phyloP scores from a whole-genome alignment of 1,284 basidiomycete genomes.

The Grifola frondosa region DNA sequence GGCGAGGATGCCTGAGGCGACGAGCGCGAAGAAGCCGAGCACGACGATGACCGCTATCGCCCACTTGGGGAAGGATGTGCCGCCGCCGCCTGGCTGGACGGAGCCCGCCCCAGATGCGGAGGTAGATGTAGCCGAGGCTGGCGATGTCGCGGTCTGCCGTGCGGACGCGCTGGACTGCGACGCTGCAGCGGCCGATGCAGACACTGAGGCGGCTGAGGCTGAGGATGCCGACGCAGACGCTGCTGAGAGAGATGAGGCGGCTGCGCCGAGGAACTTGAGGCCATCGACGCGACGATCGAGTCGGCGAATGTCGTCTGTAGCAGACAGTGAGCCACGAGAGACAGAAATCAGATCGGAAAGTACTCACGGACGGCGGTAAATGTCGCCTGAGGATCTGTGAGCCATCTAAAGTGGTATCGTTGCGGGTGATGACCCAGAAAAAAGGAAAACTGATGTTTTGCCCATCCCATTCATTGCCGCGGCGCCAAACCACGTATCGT shows the following conservation, averaged over 20 bases:
- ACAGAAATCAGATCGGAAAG: slow-evolving; percentile 1
- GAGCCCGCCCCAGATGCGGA: slow-evolving; percentile 27
- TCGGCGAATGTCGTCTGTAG: slow-evolving; percentile 75
- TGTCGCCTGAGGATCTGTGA: slow-evolving; percentile 62
- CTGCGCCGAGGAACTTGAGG: slow-evolving; percentile 40
- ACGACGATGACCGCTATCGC: slow-evolving; percentile 86
- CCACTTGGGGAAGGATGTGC: slow-evolving; percentile 70
- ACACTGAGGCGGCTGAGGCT: slow-evolving; percentile 30
- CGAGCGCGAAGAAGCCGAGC: slow-evolving; percentile 77
- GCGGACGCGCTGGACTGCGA: slow-evolving; percentile 3
- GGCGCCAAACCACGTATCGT: slow-evolving; percentile 74
- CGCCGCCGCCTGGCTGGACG: slow-evolving; percentile 44
- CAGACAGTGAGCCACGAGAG: neutral
- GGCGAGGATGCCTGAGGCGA: slow-evolving; percentile 59
- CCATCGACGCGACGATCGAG: slow-evolving; percentile 54
- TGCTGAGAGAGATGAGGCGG: slow-evolving; percentile 35
- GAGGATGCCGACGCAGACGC: slow-evolving; percentile 38
- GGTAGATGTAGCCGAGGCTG: slow-evolving; percentile 3
- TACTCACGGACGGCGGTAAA: slow-evolving; percentile 77
- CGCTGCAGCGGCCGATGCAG: slow-evolving; percentile 25
- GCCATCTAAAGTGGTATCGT: slow-evolving; percentile 49
- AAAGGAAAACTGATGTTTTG: slow-evolving; percentile 60
- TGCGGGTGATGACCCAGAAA: slow-evolving; percentile 69
- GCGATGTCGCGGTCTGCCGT: neutral
- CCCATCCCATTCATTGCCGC: slow-evolving; percentile 52